Conservation (phyloP, 75 land plant genomes). For the Cunninghamia lanceolata region DNA sequence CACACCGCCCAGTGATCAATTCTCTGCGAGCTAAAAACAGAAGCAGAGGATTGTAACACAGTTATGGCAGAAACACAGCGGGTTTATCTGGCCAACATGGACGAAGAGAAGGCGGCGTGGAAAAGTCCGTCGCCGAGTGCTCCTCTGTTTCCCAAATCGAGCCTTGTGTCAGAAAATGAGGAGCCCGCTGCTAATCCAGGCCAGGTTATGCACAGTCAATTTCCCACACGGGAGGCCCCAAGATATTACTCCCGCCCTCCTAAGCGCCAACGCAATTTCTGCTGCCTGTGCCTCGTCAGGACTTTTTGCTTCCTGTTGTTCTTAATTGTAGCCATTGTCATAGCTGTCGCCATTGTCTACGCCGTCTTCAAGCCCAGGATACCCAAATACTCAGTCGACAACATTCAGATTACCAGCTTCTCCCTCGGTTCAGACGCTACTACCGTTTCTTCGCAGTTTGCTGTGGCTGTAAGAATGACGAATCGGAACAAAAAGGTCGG, state of each 20-base stretch:
- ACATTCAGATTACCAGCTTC: constrained; percentile 31
- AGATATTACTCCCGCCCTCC: constrained; percentile 30
- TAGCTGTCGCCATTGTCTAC: constrained; percentile 28
- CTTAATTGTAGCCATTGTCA: constrained; percentile 19
- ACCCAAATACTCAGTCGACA: constrained; percentile 60
- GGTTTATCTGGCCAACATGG: constrained; percentile 8
- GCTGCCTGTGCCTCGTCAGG: constrained; percentile 42
- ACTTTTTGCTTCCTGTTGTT: constrained; percentile 29
- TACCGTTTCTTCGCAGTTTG: constrained; percentile 45
- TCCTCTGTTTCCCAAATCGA: constrained; percentile 16
- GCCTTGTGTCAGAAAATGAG: constrained; percentile 6
- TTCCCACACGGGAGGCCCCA: constrained; percentile 2
- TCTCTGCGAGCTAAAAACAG: neutral
- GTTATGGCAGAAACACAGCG: constrained; percentile 22
- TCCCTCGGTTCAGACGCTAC: constrained; percentile 18
- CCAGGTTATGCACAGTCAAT: neutral
- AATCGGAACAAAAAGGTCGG: constrained; percentile 85
- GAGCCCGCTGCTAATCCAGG: neutral
- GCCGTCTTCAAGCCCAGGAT: constrained; percentile 46
- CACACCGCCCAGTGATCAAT: neutral
- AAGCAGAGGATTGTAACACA: neutral
- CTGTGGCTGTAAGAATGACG: constrained; percentile 41
- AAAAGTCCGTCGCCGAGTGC: constrained; percentile 4
- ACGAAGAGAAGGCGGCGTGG: constrained; percentile 11
- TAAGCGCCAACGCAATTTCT: constrained; percentile 21